phyloP scores from a whole-genome alignment of 495 filamentous ascomycete species.

The Podospora fimiseda region DNA sequence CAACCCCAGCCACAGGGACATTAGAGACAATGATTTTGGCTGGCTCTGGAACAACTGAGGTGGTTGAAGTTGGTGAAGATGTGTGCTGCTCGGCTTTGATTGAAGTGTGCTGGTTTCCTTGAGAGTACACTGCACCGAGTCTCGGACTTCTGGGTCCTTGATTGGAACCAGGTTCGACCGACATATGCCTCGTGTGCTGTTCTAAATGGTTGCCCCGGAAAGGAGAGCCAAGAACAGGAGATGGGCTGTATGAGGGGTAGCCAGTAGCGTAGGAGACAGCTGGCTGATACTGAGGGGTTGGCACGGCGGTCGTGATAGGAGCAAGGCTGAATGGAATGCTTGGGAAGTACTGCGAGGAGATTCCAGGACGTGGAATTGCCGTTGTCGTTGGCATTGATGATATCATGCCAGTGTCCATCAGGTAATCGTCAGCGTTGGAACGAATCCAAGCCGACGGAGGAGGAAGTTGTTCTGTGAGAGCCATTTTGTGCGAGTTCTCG shows the following conservation, averaged over 20 bases:
- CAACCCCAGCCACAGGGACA: slow-evolving; percentile 16
- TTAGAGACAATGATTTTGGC: slow-evolving; percentile 23
- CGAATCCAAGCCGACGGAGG: slow-evolving; percentile 32
- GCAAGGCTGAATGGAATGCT: slow-evolving; percentile 28
- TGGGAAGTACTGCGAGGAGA: slow-evolving; percentile 30
- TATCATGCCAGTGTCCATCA: slow-evolving; percentile 33
- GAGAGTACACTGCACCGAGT: slow-evolving; percentile 10
- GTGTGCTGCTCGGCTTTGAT: slow-evolving; percentile 33
- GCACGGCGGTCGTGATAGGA: slow-evolving; percentile 27
- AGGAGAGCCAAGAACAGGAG: slow-evolving; percentile 23
- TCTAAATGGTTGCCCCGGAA: slow-evolving; percentile 34
- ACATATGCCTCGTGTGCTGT: slow-evolving; percentile 17
- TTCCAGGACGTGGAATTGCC: slow-evolving; percentile 21
- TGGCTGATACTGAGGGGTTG: slow-evolving; percentile 29
- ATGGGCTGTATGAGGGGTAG: slow-evolving; percentile 30
- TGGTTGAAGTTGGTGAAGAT: slow-evolving; percentile 6
- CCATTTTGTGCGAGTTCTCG: too few relatives aligned
- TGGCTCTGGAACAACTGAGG: not conserved
- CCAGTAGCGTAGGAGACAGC: slow-evolving; percentile 21
- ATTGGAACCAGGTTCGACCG: slow-evolving; percentile 3
- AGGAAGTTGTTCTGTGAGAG: slow-evolving; percentile 31
- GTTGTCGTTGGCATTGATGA: slow-evolving; percentile 28
- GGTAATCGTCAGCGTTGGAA: slow-evolving; percentile 24
- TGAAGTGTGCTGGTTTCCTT: slow-evolving; percentile 28
- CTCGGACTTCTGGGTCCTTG: slow-evolving; percentile 9